Percentiles rank a stretch among this genome's conserved stretches.
phyloP scores from a whole-genome alignment of 805 yeast species.

The Candida ascalaphidarum region DNA sequence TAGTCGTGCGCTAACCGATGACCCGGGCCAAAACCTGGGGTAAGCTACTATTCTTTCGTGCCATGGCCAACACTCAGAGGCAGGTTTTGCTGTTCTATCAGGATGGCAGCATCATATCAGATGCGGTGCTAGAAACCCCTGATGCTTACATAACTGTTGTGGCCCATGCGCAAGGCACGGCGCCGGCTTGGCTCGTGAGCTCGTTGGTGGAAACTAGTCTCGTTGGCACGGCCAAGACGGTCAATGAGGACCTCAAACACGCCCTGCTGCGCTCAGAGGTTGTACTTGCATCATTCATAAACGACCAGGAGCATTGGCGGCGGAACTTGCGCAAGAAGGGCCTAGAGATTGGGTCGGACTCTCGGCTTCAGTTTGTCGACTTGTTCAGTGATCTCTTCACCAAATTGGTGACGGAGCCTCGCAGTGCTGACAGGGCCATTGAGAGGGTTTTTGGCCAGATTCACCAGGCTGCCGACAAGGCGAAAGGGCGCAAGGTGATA shows the following conservation, averaged over 20 bases:
- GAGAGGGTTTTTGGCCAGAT: conserved; percentile 8
- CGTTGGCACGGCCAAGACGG: conserved; percentile 38
- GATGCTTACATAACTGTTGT: conserved; percentile 14
- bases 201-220: conserved; percentile 46
- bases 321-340: conserved; percentile 33
- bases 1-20: no score
- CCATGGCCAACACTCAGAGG: conserved; percentile 29
- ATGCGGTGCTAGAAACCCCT: conserved; percentile 8
- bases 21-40: no score
- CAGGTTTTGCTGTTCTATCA: conserved; percentile 51
- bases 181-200: conserved; percentile 55
- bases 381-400: conserved; percentile 39
- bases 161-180: conserved; percentile 39
- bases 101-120: conserved; percentile 39
- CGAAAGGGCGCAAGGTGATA: conserved; percentile 13
- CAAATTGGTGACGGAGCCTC: conserved; percentile 15
- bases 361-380: conserved; percentile 33
- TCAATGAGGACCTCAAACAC: conserved; percentile 18
- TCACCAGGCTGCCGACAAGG: conserved; percentile 2
- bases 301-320: conserved; percentile 21
- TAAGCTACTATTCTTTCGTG: no score
- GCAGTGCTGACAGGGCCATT: conserved; percentile 7
- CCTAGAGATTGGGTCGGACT: conserved; percentile 15
- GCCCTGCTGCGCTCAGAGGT: conserved; percentile 11
- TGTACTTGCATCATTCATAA: conserved; percentile 26